Conservation (phyloP, 257 asterid species). For the Agastache rugosa region DNA sequence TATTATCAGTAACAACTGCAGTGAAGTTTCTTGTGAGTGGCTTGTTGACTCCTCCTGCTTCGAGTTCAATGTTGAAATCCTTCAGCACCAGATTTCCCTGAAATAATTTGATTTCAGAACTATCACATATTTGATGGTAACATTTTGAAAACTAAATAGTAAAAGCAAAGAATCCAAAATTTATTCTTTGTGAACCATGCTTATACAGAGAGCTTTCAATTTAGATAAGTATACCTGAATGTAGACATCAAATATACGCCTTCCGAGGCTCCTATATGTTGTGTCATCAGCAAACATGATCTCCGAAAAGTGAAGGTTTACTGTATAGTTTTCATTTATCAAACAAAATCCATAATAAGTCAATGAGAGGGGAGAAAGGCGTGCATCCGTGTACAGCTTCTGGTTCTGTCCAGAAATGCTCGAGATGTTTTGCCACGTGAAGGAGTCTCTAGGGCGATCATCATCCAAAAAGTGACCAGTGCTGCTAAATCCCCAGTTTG, state of each 20-base stretch:
- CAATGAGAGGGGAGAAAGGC: conserved; percentile 57
- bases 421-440: conserved; percentile 40
- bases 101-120: conserved; percentile 13
- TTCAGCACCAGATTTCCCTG: conserved; percentile 67
- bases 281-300: conserved; percentile 60
- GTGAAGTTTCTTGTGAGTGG: conserved; percentile 47
- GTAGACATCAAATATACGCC: conserved; percentile 74
- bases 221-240: conserved; percentile 61
- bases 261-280: conserved; percentile 64
- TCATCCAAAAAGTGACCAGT: conserved; percentile 70
- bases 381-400: conserved; percentile 50
- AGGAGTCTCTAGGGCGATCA: conserved; percentile 34
- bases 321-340: conserved; percentile 65
- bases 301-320: conserved; percentile 79
- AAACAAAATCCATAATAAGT: conserved; percentile 68
- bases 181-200: conserved; percentile 6
- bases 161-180: not conserved
- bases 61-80: conserved; percentile 78
- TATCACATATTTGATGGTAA: not conserved
- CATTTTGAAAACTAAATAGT: not conserved
- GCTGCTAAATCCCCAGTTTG: conserved; percentile 69
- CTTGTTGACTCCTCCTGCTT: conserved; percentile 79
- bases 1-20: conserved; percentile 57
- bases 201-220: not conserved
- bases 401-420: conserved; percentile 45